Evolutionary conservation across 78 protist species (phyloP).

Genomic region (Capsaspora owczarzaki): DNA sequence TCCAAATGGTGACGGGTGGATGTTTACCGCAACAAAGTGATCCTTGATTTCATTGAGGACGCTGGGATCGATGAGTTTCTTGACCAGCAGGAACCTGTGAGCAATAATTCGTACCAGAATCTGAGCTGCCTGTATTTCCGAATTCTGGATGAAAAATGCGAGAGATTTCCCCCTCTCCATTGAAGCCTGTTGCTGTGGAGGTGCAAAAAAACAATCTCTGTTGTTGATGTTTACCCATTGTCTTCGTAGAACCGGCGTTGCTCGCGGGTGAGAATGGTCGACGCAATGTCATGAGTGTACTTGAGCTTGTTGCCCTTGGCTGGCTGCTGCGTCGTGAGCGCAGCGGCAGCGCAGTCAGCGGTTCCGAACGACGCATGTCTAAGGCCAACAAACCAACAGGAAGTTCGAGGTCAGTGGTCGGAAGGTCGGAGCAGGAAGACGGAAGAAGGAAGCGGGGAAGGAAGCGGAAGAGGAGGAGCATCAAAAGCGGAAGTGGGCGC

Average conservation of each 20-base stretch:
- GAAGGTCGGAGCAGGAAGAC: no score
- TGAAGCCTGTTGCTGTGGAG: neutral
- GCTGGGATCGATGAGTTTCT: neutral
- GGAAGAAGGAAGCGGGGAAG: no score
- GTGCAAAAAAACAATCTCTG: neutral
- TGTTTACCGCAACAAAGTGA: neutral
- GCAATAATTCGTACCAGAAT: neutral
- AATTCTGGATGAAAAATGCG: neutral
- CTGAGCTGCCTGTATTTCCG: neutral
- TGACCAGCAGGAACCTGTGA: neutral
- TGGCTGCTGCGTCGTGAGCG: no score
- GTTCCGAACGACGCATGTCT: no score
- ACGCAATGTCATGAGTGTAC: neutral
- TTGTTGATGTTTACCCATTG: neutral
- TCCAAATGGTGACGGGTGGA: neutral
- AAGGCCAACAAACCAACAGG: no score
- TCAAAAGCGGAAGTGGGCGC: no score
- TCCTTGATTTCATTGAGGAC: neutral
- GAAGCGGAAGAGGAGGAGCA: no score
- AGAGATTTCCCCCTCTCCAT: neutral
- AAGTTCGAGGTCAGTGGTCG: no score
- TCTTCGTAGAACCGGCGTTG: conserved; percentile 2
- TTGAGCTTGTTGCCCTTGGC: no score
- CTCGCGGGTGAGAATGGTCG: neutral
- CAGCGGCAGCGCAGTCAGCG: no score